Evolutionary conservation across 1,284 basidiomycete genomes (phyloP), one percentile per base, ranked within the genome.

Genomic region (Leccinum brunneo-olivaceum): DNA sequence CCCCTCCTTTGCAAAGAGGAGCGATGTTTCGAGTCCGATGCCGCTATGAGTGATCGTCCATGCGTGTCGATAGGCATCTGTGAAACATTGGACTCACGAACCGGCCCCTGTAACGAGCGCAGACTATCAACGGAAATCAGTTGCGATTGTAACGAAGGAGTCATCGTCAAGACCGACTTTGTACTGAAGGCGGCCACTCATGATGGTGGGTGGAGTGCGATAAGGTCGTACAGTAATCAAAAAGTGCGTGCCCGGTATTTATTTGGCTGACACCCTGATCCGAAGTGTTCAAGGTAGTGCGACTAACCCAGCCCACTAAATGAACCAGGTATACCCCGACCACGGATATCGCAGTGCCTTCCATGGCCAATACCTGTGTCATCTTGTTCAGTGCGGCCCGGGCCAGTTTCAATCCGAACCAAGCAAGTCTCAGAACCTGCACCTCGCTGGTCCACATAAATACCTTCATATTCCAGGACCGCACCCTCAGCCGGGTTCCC

Each of bases 1-100:
- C 36, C 94, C 94, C 64, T 98, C 94, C 46, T 79, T 75, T 5
- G 94, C 93, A 63, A 98, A 98, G 45, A 97, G 77, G 50, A 96
- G 73, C 16, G 90, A 83, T 1, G 91, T 86, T 69, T 98, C 92
- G 47, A 96, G 79, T 30, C 94, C 94, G 63, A 98, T 96, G 11
- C 94, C 95, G 49, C 87, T 90, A 61, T 24, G 24, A 21, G 25
- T 28, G 44, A 50, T 43, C 41, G 38, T 46, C 37, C 47, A 38
- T 39, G 21, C 18, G 12, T 34, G 47, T 40, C 11, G 39, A 38
- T 34, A 33, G 30, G 12, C 19, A 39, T 15, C 14, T 36, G 27
- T 16, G 24, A 19, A 38, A 29, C n/a, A 23, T n/a, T 33, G 41
- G 32, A 72, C 84, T 70, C 61, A 89, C 87, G 86, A 90, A 62